A percentile compares a stretch with the other conserved stretches of the same genome.
Evolutionary conservation across 331 rosid species (phyloP).

Genomic region (Quercus phellos): DNA sequence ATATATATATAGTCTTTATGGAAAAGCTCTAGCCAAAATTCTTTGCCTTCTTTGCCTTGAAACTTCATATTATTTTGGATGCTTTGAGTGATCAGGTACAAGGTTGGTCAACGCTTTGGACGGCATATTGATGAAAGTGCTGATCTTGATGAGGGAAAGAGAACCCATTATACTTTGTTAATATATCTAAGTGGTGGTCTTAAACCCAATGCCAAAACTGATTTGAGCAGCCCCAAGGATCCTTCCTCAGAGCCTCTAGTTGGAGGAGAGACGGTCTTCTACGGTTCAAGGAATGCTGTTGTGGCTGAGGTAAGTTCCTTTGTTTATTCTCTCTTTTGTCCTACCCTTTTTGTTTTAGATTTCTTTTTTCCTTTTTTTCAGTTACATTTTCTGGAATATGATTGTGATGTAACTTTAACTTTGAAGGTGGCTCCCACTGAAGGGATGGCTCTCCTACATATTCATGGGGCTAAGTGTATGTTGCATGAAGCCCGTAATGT

Average conservation of each 20-base stretch:
- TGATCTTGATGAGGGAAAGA: constrained; percentile 65
- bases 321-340: neutral
- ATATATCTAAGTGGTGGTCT: constrained; percentile 76
- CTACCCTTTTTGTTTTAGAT: neutral
- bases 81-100: constrained; percentile 47
- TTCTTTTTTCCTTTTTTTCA: neutral
- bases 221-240: constrained; percentile 22
- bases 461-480: constrained; percentile 87
- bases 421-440: constrained; percentile 73
- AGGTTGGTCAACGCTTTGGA: constrained; percentile 82
- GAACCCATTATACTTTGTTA: constrained; percentile 71
- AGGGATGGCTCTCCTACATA: constrained; percentile 91
- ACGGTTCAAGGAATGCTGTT: constrained; percentile 63
- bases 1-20: neutral
- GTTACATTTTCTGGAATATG: constrained; percentile 19
- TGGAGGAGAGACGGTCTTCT: constrained; percentile 95
- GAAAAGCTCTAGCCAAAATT: neutral
- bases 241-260: constrained; percentile 50
- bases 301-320: constrained; percentile 63
- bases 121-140: constrained; percentile 86
- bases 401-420: constrained; percentile 18
- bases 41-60: neutral
- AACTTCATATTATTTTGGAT: constrained; percentile 2
- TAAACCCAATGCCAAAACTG: constrained; percentile 45
- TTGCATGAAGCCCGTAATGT: constrained; percentile 92